Base-by-base conservation (phyloP, 768 basidiomycete genomes). In the Termitomyces sp. region DNA sequence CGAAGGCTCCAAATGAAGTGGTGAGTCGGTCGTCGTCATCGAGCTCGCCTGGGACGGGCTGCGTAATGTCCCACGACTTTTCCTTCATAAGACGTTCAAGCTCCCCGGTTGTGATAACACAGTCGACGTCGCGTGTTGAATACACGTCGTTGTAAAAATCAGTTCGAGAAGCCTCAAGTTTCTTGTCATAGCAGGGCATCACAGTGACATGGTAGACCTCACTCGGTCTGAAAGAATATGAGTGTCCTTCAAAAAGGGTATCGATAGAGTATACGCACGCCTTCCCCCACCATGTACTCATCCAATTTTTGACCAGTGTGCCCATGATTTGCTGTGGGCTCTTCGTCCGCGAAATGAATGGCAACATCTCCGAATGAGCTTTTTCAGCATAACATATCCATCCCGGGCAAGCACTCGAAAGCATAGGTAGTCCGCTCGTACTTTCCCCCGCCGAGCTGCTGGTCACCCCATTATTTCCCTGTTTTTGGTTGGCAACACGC, bases 331-430 rank as follows among this genome's bases (percentile, higher is more conserved):
- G 94, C 67, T 98, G 95, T 25, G 94, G 90, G 66, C 94, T 96
- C 76, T 96, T 93, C 46, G 89, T 91, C 35, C 73, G 76, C 49
- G 91, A 83, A 51, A 99, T 88, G 64, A 93, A 94, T 5, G 94
- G 94, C 20, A 99, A 67, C 80, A 99, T 88, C 68, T 96, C 94
- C 3, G 87, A 79, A 63, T 97, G 96, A 1, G 96, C 87, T 76
- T 99, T 99, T 72, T 99, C 97, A 16, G 94, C 96, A 68, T 98
- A 98, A 68, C 97, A 99, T 54, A 99, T 89, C 97, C 97, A 98
- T 15, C 97, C 97, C 0, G 97, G 97, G 72, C 97, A 98, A 15
- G 97, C 93, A 62, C 93, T 94, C 4, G 94, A 88, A 23, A 99
- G 75, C 86, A 99, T 94, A 0, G 97, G 97, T 25, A 98, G 70